Evolutionary conservation across 768 basidiomycete genomes (phyloP), one percentile per base, ranked within the genome.

Genomic region (Naganishia friedmannii): DNA sequence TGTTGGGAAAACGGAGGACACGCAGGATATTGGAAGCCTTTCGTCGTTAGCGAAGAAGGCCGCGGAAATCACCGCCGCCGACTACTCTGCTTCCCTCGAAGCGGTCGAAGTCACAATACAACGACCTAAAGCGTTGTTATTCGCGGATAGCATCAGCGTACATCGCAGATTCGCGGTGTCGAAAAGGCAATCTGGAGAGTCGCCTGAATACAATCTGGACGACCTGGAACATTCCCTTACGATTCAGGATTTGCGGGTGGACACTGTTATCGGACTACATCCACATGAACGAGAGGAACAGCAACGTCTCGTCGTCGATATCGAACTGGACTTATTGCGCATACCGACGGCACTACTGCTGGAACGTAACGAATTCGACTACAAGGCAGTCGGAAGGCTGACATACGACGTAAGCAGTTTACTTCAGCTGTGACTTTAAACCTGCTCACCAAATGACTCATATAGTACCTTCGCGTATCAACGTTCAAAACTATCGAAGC

Each of bases 401-500:
- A 77, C 83, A 1, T 77, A 81, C 69, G 69, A 82, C 29, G 82
- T 86, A 76, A 69, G 83, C 81, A 10, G 26, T 8, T 32, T 72
- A n/a, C 70, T 34, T 67, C 26, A 19, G 21, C 19, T 29, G 5
- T n/a, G n/a, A 15, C 28, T 48, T 21, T 29, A 13, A 45, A 26
- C n/a, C 21, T n/a, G 26, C 15, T 15, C 6, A 74, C 26, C 42
- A 15, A 46, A 37, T 39, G 57, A 53, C 26, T 54, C 46, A 51
- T 32, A 8, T 74, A 90, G 88, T 83, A 78, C 69, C 83, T 88
- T 4, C 76, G 79, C 21, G 67, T 75, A 0, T 85, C 88, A 0
- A 80, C 83, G 0, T 90, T 84, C 75, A 79, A 85, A 28, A 92
- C 90, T 0, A 80, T 92, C 51, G 90, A 92, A 77, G 86, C 89